Evolutionary conservation across 768 basidiomycete species (phyloP).

Genomic region (Asterophora parasitica): DNA sequence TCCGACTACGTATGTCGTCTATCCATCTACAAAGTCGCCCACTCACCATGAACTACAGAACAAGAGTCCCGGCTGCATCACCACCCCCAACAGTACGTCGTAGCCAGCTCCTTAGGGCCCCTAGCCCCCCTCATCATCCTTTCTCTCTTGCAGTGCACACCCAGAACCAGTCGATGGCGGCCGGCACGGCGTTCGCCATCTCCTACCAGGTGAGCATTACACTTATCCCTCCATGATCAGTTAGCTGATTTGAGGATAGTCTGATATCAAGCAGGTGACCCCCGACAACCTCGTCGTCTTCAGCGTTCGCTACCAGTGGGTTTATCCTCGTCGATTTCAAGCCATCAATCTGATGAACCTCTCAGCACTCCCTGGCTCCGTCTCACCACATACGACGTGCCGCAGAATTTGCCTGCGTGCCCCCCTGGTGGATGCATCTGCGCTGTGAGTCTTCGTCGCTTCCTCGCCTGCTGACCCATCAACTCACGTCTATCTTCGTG

Average conservation of each 20-base stretch:
- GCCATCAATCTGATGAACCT: neutral
- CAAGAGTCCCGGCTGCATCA: slow-evolving; percentile 38
- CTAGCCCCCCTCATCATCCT: neutral
- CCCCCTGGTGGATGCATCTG: slow-evolving; percentile 48
- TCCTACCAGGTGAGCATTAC: slow-evolving; percentile 37
- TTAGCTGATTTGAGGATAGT: slow-evolving; percentile 24
- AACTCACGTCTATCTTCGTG: slow-evolving; percentile 1
- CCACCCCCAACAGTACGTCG: slow-evolving; percentile 38
- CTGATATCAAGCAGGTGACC: slow-evolving; percentile 42
- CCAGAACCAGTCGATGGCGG: slow-evolving; percentile 45
- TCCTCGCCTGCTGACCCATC: neutral
- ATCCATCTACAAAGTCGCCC: neutral
- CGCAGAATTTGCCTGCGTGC: slow-evolving; percentile 45
- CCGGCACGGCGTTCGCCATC: slow-evolving; percentile 54
- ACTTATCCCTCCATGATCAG: neutral
- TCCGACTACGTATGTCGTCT: slow-evolving; percentile 37
- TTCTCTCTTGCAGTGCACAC: slow-evolving; percentile 39
- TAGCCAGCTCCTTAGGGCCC: neutral
- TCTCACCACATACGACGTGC: slow-evolving; percentile 41
- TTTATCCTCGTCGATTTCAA: neutral
- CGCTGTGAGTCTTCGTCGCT: slow-evolving; percentile 32
- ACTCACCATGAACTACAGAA: slow-evolving; percentile 15
- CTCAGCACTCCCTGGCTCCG: slow-evolving; percentile 51
- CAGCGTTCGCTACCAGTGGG: slow-evolving; percentile 44
- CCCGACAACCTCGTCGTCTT: slow-evolving; percentile 48